Conservation (phyloP, 2,329 filamentous ascomycete genomes). For the Ophiostoma quercus region DNA sequence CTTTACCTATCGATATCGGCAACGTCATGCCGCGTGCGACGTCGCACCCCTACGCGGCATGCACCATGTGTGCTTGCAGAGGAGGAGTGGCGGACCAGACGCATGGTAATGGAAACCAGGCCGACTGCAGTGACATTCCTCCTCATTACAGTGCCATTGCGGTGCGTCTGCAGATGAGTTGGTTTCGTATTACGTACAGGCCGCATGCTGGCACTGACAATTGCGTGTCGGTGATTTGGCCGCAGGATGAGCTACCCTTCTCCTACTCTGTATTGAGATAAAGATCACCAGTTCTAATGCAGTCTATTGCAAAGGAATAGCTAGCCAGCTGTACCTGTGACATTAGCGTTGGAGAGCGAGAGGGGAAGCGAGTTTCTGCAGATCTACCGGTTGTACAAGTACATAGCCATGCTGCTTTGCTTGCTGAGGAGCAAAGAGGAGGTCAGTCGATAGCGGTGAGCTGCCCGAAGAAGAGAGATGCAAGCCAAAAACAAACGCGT, state of each 20-base stretch:
- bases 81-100: neutral
- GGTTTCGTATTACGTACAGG: slow-evolving; percentile 3
- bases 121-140: slow-evolving; percentile 6
- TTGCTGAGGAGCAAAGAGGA: neutral
- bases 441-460: neutral
- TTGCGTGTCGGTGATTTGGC: slow-evolving; percentile 4
- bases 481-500: neutral
- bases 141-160: neutral
- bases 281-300: slow-evolving; percentile 10
- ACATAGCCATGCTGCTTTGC: neutral
- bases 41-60: neutral
- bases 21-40: neutral
- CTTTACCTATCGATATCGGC: neutral
- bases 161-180: neutral
- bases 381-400: neutral
- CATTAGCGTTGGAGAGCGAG: neutral
- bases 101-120: slow-evolving; percentile 6
- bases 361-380: neutral
- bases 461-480: neutral
- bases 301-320: neutral
- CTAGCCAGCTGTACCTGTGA: neutral
- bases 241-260: neutral
- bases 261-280: neutral
- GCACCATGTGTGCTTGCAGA: slow-evolving; percentile 1
- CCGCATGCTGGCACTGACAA: slow-evolving; percentile 2